These are phyloP conservation scores for Aspergillus sp. DNA, from an alignment of 2,329 filamentous ascomycete species.

Conservation along the genomic window DNA sequence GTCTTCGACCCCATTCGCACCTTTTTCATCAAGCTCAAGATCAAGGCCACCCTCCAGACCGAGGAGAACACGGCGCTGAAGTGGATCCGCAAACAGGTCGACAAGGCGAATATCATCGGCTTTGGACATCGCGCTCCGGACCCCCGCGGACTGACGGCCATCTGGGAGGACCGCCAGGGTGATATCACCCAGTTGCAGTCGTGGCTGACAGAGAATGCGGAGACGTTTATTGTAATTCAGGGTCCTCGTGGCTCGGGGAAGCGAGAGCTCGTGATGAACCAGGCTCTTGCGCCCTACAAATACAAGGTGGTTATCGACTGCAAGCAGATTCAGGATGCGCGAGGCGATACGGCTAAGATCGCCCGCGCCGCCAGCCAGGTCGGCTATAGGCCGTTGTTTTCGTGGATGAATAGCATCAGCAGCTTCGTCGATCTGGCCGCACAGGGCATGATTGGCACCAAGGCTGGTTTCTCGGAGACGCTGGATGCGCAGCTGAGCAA, in stretches of 20 bases:
- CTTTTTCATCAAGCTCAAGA: slow-evolving; percentile 85
- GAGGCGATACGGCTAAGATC: slow-evolving; percentile 83
- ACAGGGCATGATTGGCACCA: slow-evolving; percentile 89
- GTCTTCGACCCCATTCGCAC: slow-evolving; percentile 93
- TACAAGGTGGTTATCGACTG: slow-evolving; percentile 87
- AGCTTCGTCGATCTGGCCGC: slow-evolving; percentile 89
- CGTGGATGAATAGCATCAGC: slow-evolving; percentile 92
- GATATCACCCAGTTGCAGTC: slow-evolving; percentile 78
- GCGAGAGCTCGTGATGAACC: slow-evolving; percentile 79
- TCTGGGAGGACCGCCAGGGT: slow-evolving; percentile 83
- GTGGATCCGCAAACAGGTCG: slow-evolving; percentile 71
- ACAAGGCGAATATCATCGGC: slow-evolving; percentile 44
- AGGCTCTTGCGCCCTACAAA: slow-evolving; percentile 71
- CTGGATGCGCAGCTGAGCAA: slow-evolving; percentile 85
- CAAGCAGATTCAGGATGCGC: slow-evolving; percentile 86
- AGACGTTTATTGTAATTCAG: slow-evolving; percentile 91
- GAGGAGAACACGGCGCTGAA: slow-evolving; percentile 70
- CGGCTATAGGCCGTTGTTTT: slow-evolving; percentile 90
- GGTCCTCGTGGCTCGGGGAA: slow-evolving; percentile 91
- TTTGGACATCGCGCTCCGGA: slow-evolving; percentile 51
- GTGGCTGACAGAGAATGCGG: slow-evolving; percentile 83
- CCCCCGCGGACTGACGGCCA: slow-evolving; percentile 68
- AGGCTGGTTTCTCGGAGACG: slow-evolving; percentile 91
- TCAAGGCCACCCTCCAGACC: slow-evolving; percentile 73
- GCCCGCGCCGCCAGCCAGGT: slow-evolving; percentile 75